Evolutionary conservation across 257 asterid genomes (phyloP), one percentile per base, ranked within the genome.

Genomic region (Buddleja alternifolia): DNA sequence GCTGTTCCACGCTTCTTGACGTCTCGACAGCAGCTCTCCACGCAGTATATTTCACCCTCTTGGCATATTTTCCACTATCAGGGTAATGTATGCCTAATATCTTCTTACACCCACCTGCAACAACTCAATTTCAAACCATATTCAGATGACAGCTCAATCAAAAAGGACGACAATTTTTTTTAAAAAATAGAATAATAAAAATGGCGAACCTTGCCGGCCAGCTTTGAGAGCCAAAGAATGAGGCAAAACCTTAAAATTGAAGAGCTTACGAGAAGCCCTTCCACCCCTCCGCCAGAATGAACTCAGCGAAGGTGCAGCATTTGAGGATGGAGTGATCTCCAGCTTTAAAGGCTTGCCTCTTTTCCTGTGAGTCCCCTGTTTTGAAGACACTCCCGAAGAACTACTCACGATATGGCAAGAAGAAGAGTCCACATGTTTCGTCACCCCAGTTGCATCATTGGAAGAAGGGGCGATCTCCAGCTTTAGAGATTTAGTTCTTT

Each of bases 11-110:
- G 25, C 85, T 89, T 77, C 74, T 83, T 42, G 97, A 87, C 57
- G 88, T 58, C 88, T 91, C 99, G 60, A 94, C 96, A 24, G 90
- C 93, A 70, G 97, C 98, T 83, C 91, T 83, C 99, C 99, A 94
- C 66, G 89, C 82, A 73, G 77, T 82, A 70, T 66, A 76, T 81
- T 83, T 89, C 60, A 87, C 86, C 82, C 97, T 81, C 81, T 88
- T 91, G 61, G 93, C 87, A 71, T 80, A 78, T 65, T 89, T 98
- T 60, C 95, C 89, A 78, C 73, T 81, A 6, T 94, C 99, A 15
- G 98, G 90, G 82, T 94, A 94, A 36, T 83, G 77, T 48, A 90
- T 68, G 79, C 82, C 93, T 24, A 86, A 89, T 84, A 94, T 85
- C 88, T 86, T 94, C 88, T 75, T 86, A 55, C 87, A 76, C 61